Percentiles rank a stretch among this genome's conserved stretches.
Conservation (phyloP, 768 basidiomycete species). For the Clitopilus hobsonii region DNA sequence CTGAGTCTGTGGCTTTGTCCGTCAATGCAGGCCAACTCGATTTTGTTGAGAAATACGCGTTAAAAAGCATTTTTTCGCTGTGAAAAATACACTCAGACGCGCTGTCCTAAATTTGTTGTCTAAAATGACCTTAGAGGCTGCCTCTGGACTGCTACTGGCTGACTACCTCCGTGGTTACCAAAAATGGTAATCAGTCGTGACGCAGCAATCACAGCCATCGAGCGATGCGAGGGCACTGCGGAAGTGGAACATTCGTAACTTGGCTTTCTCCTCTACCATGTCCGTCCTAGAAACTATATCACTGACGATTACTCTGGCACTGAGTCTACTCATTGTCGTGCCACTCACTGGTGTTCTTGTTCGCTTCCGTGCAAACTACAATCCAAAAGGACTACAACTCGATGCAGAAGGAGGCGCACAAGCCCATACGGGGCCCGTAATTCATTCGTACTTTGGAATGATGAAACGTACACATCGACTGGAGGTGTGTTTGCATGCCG, state of each 20-base stretch:
- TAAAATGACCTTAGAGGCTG: not conserved
- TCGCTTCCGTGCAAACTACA: constrained; percentile 79
- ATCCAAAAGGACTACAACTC: constrained; percentile 77
- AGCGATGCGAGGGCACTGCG: not conserved
- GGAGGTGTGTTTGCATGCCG: constrained; percentile 45
- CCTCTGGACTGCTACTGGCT: not conserved
- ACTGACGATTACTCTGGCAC: constrained; percentile 38
- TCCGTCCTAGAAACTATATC: constrained; percentile 31
- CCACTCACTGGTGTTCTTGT: constrained; percentile 67
- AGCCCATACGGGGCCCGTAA: constrained; percentile 74
- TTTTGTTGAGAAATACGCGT: too few relatives aligned
- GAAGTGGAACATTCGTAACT: constrained; percentile 1
- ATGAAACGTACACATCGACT: constrained; percentile 61
- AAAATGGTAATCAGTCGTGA: not conserved
- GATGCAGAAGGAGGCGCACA: constrained; percentile 74
- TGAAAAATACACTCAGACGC: too few relatives aligned
- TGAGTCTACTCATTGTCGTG: constrained; percentile 56
- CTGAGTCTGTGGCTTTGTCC: not conserved
- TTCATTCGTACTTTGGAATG: constrained; percentile 75
- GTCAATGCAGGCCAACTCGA: not conserved
- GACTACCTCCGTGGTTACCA: not conserved
- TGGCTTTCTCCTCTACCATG: constrained; percentile 22
- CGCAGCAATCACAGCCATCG: not conserved
- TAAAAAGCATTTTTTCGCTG: too few relatives aligned
- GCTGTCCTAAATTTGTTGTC: too few relatives aligned